Percentiles rank a stretch among this genome's conserved stretches.
Conservation (phyloP, 1,139 yeast species). For the Pichia sp. region DNA sequence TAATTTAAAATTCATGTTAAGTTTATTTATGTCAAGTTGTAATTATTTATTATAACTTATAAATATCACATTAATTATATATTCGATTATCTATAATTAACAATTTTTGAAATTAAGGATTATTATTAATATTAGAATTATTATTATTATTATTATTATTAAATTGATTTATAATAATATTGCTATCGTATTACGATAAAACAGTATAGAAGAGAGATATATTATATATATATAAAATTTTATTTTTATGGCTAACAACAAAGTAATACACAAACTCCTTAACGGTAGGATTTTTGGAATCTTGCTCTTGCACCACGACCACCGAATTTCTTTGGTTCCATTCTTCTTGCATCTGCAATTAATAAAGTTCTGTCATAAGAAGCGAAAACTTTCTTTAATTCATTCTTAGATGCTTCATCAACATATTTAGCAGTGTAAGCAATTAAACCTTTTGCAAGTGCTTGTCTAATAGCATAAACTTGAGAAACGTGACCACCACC, state of each 20-base stretch:
- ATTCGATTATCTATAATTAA: too few species aligned
- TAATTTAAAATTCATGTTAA: too few species aligned
- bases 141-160: not conserved
- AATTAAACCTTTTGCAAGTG: constrained; percentile 98
- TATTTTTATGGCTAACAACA: not conserved
- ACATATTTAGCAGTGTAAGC: constrained; percentile 99
- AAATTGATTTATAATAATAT: not conserved
- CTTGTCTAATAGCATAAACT: constrained; percentile 99
- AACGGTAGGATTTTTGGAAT: constrained; percentile 99
- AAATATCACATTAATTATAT: too few species aligned
- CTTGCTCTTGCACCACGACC: constrained; percentile 99
- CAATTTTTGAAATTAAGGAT: too few species aligned
- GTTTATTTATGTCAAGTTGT: too few species aligned
- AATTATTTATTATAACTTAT: too few species aligned
- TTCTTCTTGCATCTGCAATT: constrained; percentile 99
- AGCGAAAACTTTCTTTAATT: constrained; percentile 95
- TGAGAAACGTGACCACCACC: constrained; percentile 99
- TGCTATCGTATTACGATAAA: not conserved
- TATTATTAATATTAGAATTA: not conserved
- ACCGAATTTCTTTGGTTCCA: constrained; percentile 99
- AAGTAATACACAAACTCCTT: constrained; percentile 30
- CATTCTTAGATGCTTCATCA: constrained; percentile 99
- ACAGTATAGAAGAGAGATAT: constrained; percentile 4
- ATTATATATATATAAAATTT: constrained; percentile 5
- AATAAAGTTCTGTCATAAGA: constrained; percentile 99